Evolutionary conservation across 768 basidiomycete species (phyloP).

Genomic region (Clitopilus hobsonii): DNA sequence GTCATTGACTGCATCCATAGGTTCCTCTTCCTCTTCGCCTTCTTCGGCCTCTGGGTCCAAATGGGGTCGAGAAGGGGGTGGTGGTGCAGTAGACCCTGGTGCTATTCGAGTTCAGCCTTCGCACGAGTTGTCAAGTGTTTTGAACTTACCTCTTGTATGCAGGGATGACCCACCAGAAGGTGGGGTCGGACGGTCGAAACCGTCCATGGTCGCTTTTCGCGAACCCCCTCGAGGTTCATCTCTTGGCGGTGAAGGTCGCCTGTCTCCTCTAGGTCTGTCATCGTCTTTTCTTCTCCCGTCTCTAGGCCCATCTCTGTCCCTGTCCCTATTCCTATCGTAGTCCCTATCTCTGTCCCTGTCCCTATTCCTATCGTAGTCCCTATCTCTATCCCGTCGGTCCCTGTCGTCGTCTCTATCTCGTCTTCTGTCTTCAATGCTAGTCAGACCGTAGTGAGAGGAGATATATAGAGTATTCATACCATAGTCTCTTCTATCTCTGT

Average conservation of each 20-base stretch:
- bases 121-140: background rate
- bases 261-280: conserved; percentile 22
- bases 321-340: conserved; percentile 29
- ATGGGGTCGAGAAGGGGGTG: conserved; percentile 28
- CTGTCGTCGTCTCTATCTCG: conserved; percentile 37
- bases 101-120: background rate
- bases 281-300: conserved; percentile 30
- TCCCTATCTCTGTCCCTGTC: conserved; percentile 8
- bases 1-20: conserved; percentile 50
- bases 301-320: conserved; percentile 21
- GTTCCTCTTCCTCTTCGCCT: conserved; percentile 42
- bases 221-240: conserved; percentile 9
- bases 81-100: conserved; percentile 4
- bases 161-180: conserved; percentile 3
- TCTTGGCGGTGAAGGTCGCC: conserved; percentile 16
- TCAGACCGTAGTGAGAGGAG: background rate
- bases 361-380: conserved; percentile 23
- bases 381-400: conserved; percentile 34
- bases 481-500: conserved; percentile 33
- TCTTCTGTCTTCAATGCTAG: conserved; percentile 17
- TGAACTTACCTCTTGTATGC: conserved; percentile 3
- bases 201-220: conserved; percentile 8
- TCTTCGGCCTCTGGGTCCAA: conserved; percentile 27
- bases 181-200: background rate
- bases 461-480: too few relatives aligned